Percentiles rank a stretch among this genome's conserved stretches.
phyloP scores from a whole-genome alignment of 495 filamentous ascomycete genomes.

The Cudoniella acicularis region DNA sequence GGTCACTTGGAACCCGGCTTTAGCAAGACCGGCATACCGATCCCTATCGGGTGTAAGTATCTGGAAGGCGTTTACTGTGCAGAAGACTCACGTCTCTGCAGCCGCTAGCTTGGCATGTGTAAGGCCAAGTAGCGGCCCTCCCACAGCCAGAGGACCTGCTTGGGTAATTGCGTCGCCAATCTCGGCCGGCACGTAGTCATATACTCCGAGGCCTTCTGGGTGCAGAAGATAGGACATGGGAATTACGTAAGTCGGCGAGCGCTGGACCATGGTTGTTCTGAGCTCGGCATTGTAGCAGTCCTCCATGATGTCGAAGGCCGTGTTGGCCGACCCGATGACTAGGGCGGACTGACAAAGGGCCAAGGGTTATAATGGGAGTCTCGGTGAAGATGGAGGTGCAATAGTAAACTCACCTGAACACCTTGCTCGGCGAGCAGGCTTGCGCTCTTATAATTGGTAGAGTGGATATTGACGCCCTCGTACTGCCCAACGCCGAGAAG shows the following conservation, averaged over 20 bases:
- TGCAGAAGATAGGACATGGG: conserved; percentile 23
- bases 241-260: conserved; percentile 35
- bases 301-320: conserved; percentile 33
- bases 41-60: conserved; percentile 15
- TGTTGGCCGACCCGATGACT: conserved; percentile 35
- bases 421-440: conserved; percentile 9
- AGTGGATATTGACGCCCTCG: conserved; percentile 29
- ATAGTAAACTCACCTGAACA: conserved; percentile 6
- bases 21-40: conserved; percentile 24
- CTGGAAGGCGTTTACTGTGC: background rate
- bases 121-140: conserved; percentile 7
- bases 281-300: conserved; percentile 28
- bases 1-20: conserved; percentile 29
- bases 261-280: conserved; percentile 28
- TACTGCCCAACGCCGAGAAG: conserved; percentile 20
- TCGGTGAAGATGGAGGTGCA: background rate
- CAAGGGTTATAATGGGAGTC: no score
- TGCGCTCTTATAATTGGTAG: conserved; percentile 21
- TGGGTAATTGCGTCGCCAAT: conserved; percentile 22
- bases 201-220: conserved; percentile 19
- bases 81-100: conserved; percentile 22
- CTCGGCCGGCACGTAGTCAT: conserved; percentile 19
- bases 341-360: conserved; percentile 29
- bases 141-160: conserved; percentile 21
- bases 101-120: conserved; percentile 15